Conservation (phyloP, 164 flowering plant species). For the Brasenia schreberi region DNA sequence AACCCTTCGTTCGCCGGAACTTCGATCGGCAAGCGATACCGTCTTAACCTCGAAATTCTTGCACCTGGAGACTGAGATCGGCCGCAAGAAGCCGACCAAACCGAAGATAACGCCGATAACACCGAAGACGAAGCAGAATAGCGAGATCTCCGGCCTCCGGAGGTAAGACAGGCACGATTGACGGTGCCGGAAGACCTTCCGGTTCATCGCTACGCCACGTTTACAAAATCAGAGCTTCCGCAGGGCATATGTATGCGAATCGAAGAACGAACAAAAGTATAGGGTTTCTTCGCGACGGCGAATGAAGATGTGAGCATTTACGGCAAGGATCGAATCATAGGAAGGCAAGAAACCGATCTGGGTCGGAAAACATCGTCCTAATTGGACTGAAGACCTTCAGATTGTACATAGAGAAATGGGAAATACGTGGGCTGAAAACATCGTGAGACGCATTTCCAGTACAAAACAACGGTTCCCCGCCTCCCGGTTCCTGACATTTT, state of each 20-base stretch:
- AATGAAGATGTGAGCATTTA: too few relatives aligned
- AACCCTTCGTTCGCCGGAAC: neutral
- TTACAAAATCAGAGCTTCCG: neutral
- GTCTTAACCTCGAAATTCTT: constrained; percentile 24
- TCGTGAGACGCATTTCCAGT: neutral
- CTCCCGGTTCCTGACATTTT: neutral
- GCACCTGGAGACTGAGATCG: constrained; percentile 19
- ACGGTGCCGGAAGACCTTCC: constrained; percentile 44
- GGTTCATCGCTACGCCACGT: neutral
- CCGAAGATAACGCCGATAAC: constrained; percentile 41
- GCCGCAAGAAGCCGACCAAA: constrained; percentile 14
- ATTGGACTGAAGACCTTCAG: neutral
- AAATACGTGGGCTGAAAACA: neutral
- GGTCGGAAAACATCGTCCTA: neutral
- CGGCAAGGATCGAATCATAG: too few relatives aligned
- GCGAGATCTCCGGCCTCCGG: constrained; percentile 21
- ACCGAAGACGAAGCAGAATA: constrained; percentile 38
- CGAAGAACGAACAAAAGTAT: neutral
- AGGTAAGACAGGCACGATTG: constrained; percentile 10
- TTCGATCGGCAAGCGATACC: constrained; percentile 12
- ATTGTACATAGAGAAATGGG: neutral
- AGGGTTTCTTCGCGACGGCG: too few relatives aligned
- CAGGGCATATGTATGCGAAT: neutral
- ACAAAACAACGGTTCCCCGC: neutral
- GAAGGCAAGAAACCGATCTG: neutral